phyloP scores from a whole-genome alignment of 2,329 filamentous ascomycete genomes.

The Phoma sp. region DNA sequence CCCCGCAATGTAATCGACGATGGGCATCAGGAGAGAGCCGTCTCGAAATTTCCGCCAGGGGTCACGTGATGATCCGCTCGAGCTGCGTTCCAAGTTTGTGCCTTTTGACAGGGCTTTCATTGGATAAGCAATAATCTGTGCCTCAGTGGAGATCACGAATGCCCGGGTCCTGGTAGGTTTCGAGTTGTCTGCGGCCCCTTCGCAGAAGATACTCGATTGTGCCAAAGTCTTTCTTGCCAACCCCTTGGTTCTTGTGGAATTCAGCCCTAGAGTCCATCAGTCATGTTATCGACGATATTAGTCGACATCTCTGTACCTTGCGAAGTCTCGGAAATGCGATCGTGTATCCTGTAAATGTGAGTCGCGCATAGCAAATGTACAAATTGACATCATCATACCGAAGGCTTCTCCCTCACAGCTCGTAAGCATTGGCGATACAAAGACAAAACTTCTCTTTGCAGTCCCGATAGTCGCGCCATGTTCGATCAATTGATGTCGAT shows the following conservation, averaged over 20 bases:
- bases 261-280: slow-evolving; percentile 64
- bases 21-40: neutral
- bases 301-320: slow-evolving; percentile 57
- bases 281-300: neutral
- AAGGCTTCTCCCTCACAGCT: slow-evolving; percentile 80
- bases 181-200: slow-evolving; percentile 81
- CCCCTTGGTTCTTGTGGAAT: slow-evolving; percentile 72
- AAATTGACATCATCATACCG: slow-evolving; percentile 57
- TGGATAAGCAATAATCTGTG: neutral
- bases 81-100: neutral
- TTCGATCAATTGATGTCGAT: neutral
- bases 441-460: slow-evolving; percentile 87
- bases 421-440: slow-evolving; percentile 88
- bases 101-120: neutral
- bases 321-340: slow-evolving; percentile 69
- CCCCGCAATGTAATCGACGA: neutral
- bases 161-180: slow-evolving; percentile 79
- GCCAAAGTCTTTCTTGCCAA: slow-evolving; percentile 85
- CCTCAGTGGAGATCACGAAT: slow-evolving; percentile 68
- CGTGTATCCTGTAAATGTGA: slow-evolving; percentile 58
- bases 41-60: slow-evolving; percentile 3
- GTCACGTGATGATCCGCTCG: slow-evolving; percentile 23
- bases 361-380: neutral
- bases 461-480: slow-evolving; percentile 72
- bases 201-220: slow-evolving; percentile 86